Evolutionary conservation across 2,329 filamentous ascomycete species (phyloP).

Genomic region (Microascus cirrosus): DNA sequence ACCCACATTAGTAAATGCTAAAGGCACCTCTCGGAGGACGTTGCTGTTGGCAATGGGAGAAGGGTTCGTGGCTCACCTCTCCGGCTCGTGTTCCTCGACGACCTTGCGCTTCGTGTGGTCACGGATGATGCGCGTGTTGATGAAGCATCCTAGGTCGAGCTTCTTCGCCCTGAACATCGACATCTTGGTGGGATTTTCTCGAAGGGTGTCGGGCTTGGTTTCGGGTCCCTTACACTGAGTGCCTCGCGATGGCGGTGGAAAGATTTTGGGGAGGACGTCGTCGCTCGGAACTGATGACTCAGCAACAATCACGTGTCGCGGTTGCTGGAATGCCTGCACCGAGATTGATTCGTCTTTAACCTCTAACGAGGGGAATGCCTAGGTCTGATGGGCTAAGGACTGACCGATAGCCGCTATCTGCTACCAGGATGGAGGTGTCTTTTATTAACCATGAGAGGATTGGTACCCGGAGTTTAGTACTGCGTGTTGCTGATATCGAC

Average conservation of each 20-base stretch:
- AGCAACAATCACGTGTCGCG: neutral
- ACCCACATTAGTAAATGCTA: neutral
- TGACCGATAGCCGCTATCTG: too few species aligned
- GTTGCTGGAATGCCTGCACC: too few species aligned
- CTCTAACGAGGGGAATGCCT: too few species aligned
- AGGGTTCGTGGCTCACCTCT: constrained; percentile 50
- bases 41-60: neutral
- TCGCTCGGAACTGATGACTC: neutral
- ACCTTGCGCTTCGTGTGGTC: constrained; percentile 96
- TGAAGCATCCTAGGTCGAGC: constrained; percentile 77
- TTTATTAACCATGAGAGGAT: too few species aligned
- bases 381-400: too few species aligned
- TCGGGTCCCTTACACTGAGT: neutral
- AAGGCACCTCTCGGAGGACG: too few species aligned
- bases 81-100: constrained; percentile 74
- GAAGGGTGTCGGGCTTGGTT: constrained; percentile 1
- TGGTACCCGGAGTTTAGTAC: too few species aligned
- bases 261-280: neutral
- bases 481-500: too few species aligned
- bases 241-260: neutral
- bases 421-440: too few species aligned
- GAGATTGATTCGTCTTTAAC: too few species aligned
- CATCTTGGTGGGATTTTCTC: constrained; percentile 40
- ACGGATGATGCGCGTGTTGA: constrained; percentile 79
- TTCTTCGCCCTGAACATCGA: constrained; percentile 83